Conservation (phyloP, 176 grass and related monocot genomes). For the Avena eriantha region DNA sequence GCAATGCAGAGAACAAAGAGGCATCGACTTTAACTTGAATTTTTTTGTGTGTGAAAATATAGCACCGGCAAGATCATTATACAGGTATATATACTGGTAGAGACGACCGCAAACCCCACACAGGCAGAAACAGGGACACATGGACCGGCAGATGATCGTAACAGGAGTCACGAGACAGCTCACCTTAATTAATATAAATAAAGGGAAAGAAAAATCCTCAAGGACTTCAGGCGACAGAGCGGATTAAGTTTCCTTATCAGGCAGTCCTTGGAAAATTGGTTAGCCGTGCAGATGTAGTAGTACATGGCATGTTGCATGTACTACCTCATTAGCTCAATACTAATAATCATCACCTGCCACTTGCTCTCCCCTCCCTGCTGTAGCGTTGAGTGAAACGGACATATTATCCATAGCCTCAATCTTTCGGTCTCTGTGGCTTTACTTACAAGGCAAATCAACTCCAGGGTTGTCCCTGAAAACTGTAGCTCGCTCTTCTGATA, state of each 20-base stretch:
- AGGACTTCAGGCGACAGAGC: conserved; percentile 1
- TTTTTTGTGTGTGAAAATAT: too few species aligned
- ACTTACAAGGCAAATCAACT: conserved; percentile 40
- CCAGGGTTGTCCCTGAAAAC: neutral
- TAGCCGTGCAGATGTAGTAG: conserved; percentile 4
- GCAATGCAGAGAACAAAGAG: too few species aligned
- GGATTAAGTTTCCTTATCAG: conserved; percentile 44
- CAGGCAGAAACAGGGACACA: neutral
- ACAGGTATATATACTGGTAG: neutral
- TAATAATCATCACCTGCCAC: conserved; percentile 17
- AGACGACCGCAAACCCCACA: neutral
- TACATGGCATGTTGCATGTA: neutral
- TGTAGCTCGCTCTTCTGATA: conserved; percentile 27
- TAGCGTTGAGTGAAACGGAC: conserved; percentile 32
- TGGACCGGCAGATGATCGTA: neutral
- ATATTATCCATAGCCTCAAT: neutral
- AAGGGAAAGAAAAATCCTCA: neutral
- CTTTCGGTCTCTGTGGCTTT: conserved; percentile 44
- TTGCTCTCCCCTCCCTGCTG: neutral
- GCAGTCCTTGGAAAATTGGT: neutral
- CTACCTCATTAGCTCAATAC: neutral
- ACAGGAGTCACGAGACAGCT: conserved; percentile 4
- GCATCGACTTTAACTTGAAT: too few species aligned
- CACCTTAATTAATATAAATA: neutral
- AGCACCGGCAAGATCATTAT: neutral